Evolutionary conservation across 2,329 filamentous ascomycete genomes (phyloP), one percentile per base, ranked within the genome.

Genomic region (Hysterium pulicare): DNA sequence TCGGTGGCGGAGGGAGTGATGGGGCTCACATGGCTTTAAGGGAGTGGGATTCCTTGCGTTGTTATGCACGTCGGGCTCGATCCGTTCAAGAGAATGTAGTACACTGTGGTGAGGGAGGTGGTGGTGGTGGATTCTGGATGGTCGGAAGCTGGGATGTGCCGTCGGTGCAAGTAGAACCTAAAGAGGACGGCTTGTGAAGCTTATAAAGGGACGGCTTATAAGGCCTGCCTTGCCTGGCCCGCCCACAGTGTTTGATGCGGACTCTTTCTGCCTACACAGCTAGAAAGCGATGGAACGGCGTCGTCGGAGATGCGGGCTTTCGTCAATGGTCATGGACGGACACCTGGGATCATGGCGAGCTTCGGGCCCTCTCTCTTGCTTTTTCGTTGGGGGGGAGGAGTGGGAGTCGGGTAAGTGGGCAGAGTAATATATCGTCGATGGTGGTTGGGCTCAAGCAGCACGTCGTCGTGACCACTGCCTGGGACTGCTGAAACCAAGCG

Each of bases 41-140:
- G 46, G 47, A 44, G 42, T 45, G 40, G 49, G 45, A 47, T 49
- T 62, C 58, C 58, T 62, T 63, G 59, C 57, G 55, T 56, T 48
- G 44, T 54, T 43, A 62, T 66, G 63, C 63, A 61, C 51, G 57
- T 41, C 44, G 32, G 40, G 42, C 63, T 65, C 42, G 49, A 66
- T 59, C 42, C 42, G 57, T 58, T 41, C 49, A 61, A 57, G 54
- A 58, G 56, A 46, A 45, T 24, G 63, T 66, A 44, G 55, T 53
- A 63, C 59, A 56, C 57, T 54, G 58, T 52, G 55, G 42, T 35
- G 51, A 46, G 38, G 32, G 39, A 37, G 38, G 48, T 36, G 34
- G 40, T 23, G 20, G 23, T 21, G 36, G 34, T 35, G 22, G 38
- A 32, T 16, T 44, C 37, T 50, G 43, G 47, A 40, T 46, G 49